A percentile compares a stretch with the other conserved stretches of the same genome.
These are phyloP conservation scores for Articulospora tetracladia DNA, from an alignment of 495 filamentous ascomycete genomes.

Conservation along the genomic window DNA sequence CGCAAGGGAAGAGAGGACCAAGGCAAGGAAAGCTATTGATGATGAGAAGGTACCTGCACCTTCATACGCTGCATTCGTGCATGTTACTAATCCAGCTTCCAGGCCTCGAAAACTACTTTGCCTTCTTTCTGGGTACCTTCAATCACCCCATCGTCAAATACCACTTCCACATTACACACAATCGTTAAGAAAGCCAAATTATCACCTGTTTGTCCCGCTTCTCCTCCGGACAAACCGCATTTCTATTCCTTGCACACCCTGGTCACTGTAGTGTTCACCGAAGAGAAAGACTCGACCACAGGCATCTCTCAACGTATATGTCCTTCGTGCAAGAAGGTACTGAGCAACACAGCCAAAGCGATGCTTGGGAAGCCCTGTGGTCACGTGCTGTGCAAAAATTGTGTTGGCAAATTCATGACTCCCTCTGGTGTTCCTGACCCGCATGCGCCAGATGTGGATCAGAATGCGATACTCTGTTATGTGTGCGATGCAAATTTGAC, in stretches of 20 bases:
- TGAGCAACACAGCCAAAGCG: constrained; percentile 81
- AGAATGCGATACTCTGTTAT: constrained; percentile 66
- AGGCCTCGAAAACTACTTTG: constrained; percentile 65
- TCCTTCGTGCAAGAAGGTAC: constrained; percentile 81
- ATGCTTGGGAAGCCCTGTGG: constrained; percentile 90
- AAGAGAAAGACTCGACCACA: constrained; percentile 58
- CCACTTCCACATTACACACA: constrained; percentile 43
- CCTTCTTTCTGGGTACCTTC: constrained; percentile 95
- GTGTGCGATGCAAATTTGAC: constrained; percentile 82
- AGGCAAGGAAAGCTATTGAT: constrained; percentile 63
- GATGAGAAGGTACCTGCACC: constrained; percentile 62
- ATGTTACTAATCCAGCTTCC: constrained; percentile 9
- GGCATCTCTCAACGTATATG: constrained; percentile 61
- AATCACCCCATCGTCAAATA: constrained; percentile 63
- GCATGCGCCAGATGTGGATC: constrained; percentile 52
- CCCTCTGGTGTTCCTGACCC: constrained; percentile 55
- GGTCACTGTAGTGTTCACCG: constrained; percentile 74
- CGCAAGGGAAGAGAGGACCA: constrained; percentile 63
- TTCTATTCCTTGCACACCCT: constrained; percentile 78
- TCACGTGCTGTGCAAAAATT: constrained; percentile 87
- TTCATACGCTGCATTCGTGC: constrained; percentile 9
- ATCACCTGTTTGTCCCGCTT: constrained; percentile 76
- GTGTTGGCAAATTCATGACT: constrained; percentile 83
- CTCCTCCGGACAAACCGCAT: constrained; percentile 65
- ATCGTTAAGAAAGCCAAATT: constrained; percentile 64